Conservation (phyloP, 2,329 filamentous ascomycete genomes). For the Colletotrichum sp. region DNA sequence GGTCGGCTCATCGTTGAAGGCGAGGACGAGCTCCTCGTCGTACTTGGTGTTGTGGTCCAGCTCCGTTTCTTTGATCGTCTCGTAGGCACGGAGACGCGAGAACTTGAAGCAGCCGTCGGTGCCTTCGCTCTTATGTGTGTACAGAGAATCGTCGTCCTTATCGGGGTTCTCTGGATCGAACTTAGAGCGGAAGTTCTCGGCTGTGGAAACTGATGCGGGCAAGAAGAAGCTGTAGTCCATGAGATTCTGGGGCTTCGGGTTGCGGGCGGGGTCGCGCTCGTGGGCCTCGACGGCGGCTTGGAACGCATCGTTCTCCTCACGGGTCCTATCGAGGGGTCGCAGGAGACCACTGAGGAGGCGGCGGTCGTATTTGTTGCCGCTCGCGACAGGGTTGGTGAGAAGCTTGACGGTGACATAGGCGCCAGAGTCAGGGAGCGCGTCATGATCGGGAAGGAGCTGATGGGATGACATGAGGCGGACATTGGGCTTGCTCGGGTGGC, state of each 20-base stretch:
- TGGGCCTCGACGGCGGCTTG: conserved; percentile 56
- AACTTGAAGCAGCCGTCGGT: conserved; percentile 61
- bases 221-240: conserved; percentile 74
- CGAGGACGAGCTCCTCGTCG: conserved; percentile 65
- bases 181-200: conserved; percentile 61
- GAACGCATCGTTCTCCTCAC: conserved; percentile 57
- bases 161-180: conserved; percentile 63
- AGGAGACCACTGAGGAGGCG: conserved; percentile 67
- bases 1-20: conserved; percentile 54
- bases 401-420: conserved; percentile 75
- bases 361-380: conserved; percentile 57
- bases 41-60: conserved; percentile 64
- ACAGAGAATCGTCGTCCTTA: conserved; percentile 57
- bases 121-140: conserved; percentile 53
- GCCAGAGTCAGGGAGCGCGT: conserved; percentile 72
- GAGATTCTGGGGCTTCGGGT: conserved; percentile 59
- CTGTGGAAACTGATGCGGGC: conserved; percentile 49
- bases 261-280: conserved; percentile 59
- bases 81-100: conserved; percentile 66
- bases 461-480: conserved; percentile 59
- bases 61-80: conserved; percentile 63
- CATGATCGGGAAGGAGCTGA: conserved; percentile 68
- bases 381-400: conserved; percentile 65
- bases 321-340: conserved; percentile 60
- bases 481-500: conserved; percentile 55